Evolutionary conservation across 2,329 filamentous ascomycete species (phyloP).

Genomic region (Thelonectria olida): DNA sequence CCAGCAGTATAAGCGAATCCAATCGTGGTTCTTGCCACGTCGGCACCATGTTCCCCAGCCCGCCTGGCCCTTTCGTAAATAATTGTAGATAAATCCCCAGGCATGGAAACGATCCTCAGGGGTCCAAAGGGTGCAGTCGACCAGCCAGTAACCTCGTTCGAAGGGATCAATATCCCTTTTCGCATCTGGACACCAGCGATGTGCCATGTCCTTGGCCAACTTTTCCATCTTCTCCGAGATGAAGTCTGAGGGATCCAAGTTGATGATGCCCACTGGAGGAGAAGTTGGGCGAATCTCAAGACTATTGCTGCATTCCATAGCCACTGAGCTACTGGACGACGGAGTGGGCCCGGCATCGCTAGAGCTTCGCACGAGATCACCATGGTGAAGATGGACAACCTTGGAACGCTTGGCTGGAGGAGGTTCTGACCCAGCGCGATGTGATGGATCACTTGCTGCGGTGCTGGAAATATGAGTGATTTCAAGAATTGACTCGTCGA

Average conservation of each 20-base stretch:
- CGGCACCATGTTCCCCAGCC: slow-evolving; percentile 75
- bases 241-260: slow-evolving; percentile 59
- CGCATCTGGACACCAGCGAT: slow-evolving; percentile 60
- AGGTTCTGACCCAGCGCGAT: slow-evolving; percentile 44
- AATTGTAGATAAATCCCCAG: slow-evolving; percentile 70
- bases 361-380: slow-evolving; percentile 40
- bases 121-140: slow-evolving; percentile 68
- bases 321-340: slow-evolving; percentile 17
- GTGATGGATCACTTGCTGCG: slow-evolving; percentile 29
- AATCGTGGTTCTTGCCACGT: slow-evolving; percentile 50
- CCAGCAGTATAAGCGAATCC: slow-evolving; percentile 80
- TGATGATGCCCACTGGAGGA: slow-evolving; percentile 58
- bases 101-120: slow-evolving; percentile 57
- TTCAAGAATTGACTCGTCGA: slow-evolving; percentile 32
- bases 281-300: slow-evolving; percentile 64
- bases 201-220: slow-evolving; percentile 58
- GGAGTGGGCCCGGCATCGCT: slow-evolving; percentile 41
- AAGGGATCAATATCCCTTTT: slow-evolving; percentile 54
- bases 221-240: slow-evolving; percentile 66
- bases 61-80: slow-evolving; percentile 65
- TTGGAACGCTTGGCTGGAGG: slow-evolving; percentile 41
- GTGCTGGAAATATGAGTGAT: slow-evolving; percentile 48
- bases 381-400: slow-evolving; percentile 17
- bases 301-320: slow-evolving; percentile 38
- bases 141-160: slow-evolving; percentile 82